Percentiles rank a stretch among this genome's conserved stretches.
phyloP scores from a whole-genome alignment of 2,329 filamentous ascomycete species.

The Pseudogymnoascus verrucosus region DNA sequence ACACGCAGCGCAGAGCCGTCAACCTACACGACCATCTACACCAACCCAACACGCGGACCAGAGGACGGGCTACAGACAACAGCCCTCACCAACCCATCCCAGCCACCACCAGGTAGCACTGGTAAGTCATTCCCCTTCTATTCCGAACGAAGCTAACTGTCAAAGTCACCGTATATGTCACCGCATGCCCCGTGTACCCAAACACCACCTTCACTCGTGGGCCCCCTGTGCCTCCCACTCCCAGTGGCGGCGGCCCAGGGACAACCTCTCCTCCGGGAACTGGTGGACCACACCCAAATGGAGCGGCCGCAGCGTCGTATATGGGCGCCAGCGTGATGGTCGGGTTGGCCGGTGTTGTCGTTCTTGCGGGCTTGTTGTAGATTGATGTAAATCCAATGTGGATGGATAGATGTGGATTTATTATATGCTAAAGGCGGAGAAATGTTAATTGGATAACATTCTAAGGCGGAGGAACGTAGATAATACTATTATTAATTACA shows the following conservation, averaged over 20 bases:
- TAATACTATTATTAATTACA: neutral
- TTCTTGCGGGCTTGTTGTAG: neutral
- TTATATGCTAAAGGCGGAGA: neutral
- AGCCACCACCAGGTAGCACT: neutral
- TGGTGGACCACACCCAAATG: neutral
- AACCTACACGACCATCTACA: neutral
- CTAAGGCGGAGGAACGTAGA: neutral
- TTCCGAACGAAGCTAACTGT: neutral
- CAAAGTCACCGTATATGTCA: neutral
- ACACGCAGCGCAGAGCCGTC: neutral
- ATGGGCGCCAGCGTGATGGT: neutral
- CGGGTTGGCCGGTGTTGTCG: neutral
- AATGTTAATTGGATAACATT: conserved; percentile 2
- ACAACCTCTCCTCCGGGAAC: neutral
- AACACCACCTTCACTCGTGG: neutral
- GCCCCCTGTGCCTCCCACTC: neutral
- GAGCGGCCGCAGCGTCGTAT: neutral
- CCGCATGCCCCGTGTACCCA: neutral
- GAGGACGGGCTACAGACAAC: neutral
- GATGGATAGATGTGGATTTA: neutral
- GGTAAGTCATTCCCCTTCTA: neutral
- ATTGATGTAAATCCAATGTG: neutral
- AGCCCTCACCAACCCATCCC: neutral
- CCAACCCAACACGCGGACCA: neutral
- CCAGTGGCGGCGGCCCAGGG: neutral